Evolutionary conservation across 495 filamentous ascomycete species (phyloP).

Genomic region (Elaphomyces granulatus): DNA sequence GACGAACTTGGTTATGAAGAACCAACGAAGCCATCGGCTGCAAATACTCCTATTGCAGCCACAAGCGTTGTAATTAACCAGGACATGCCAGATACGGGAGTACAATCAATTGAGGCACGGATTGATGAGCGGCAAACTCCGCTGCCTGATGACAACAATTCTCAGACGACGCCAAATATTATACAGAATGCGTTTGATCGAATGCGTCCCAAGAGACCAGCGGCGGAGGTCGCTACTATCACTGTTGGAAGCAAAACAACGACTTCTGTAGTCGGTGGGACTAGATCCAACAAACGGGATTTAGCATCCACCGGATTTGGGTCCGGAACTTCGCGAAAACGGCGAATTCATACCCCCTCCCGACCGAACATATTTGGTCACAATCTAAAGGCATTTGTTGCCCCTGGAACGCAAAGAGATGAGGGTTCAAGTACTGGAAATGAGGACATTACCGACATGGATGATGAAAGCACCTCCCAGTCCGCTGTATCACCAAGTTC

Average conservation of each 20-base stretch:
- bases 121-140: slow-evolving; percentile 7
- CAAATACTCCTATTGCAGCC: too few relatives aligned
- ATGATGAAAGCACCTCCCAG: slow-evolving; percentile 13
- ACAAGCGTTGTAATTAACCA: too few relatives aligned
- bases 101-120: slow-evolving; percentile 6
- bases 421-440: slow-evolving; percentile 16
- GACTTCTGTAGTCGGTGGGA: slow-evolving; percentile 43
- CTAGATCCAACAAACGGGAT: slow-evolving; percentile 26
- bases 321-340: too few relatives aligned
- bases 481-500: neutral
- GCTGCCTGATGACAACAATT: slow-evolving; percentile 10
- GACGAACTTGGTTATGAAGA: too few relatives aligned
- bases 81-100: too few relatives aligned
- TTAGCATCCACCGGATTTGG: slow-evolving; percentile 11
- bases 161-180: slow-evolving; percentile 27
- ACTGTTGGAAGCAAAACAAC: slow-evolving; percentile 73
- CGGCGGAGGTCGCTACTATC: slow-evolving; percentile 69
- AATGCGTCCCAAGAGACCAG: slow-evolving; percentile 49
- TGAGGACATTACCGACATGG: slow-evolving; percentile 18
- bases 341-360: slow-evolving; percentile 29
- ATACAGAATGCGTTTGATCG: slow-evolving; percentile 52
- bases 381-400: slow-evolving; percentile 58
- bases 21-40: too few relatives aligned
- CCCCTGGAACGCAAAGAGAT: slow-evolving; percentile 41
- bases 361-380: slow-evolving; percentile 44